Conservation (phyloP, 2,329 filamentous ascomycete species). For the Colletotrichum zoysiae region DNA sequence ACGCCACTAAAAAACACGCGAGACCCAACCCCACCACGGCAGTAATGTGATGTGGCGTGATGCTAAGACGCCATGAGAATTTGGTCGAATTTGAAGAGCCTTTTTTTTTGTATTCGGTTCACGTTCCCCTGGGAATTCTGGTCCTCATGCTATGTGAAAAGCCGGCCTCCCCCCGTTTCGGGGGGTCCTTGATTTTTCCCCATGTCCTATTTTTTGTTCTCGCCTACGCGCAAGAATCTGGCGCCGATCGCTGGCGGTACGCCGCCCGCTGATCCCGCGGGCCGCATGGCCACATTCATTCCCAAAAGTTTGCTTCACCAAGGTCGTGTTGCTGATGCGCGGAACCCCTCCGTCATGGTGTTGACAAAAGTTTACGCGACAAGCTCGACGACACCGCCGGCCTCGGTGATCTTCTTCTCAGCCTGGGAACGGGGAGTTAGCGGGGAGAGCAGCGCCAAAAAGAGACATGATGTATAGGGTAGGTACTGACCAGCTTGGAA, state of each 20-base stretch:
- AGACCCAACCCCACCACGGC: constrained; percentile 6
- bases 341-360: constrained; percentile 19
- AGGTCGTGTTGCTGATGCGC: constrained; percentile 1
- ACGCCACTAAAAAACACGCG: constrained; percentile 26
- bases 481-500: constrained; percentile 73
- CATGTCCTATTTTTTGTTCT: constrained; percentile 34
- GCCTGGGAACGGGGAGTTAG: constrained; percentile 59
- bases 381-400: constrained; percentile 95
- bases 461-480: no score
- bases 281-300: constrained; percentile 35
- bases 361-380: constrained; percentile 73
- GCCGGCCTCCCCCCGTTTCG: constrained; percentile 11
- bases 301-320: constrained; percentile 1
- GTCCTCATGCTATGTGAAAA: constrained; percentile 44
- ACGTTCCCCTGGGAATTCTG: constrained; percentile 41
- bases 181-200: not conserved
- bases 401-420: constrained; percentile 99
- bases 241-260: constrained; percentile 30
- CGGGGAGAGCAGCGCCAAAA: no score
- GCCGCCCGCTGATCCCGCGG: constrained; percentile 32
- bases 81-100: constrained; percentile 41
- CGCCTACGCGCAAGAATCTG: constrained; percentile 34
- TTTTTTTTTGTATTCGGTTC: constrained; percentile 43
- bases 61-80: not conserved
- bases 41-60: not conserved